phyloP scores from a whole-genome alignment of 2,329 filamentous ascomycete genomes.

The Microdochium paspali region DNA sequence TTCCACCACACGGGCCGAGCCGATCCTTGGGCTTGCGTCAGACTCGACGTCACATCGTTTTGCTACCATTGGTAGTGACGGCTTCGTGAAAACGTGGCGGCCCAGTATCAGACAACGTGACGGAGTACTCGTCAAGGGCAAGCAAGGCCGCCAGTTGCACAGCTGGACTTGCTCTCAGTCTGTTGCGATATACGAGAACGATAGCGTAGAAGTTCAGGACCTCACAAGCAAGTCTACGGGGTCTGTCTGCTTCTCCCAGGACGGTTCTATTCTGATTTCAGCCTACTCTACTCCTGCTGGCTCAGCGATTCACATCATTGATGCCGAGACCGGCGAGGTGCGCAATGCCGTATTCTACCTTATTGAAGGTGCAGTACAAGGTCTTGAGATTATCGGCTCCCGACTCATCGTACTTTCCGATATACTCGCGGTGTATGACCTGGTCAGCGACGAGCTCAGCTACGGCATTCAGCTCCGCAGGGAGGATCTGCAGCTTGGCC shows the following conservation, averaged over 20 bases:
- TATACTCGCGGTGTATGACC: constrained; percentile 70
- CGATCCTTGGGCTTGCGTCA: constrained; percentile 63
- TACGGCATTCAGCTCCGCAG: constrained; percentile 52
- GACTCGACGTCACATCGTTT: constrained; percentile 65
- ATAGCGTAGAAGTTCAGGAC: constrained; percentile 26
- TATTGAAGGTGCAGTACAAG: constrained; percentile 54
- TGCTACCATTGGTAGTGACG: constrained; percentile 77
- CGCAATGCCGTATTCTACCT: constrained; percentile 59
- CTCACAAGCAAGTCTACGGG: constrained; percentile 38
- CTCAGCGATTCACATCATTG: constrained; percentile 65
- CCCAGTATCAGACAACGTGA: constrained; percentile 60
- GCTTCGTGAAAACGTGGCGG: constrained; percentile 71
- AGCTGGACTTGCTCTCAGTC: constrained; percentile 65
- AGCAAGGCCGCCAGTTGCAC: constrained; percentile 47
- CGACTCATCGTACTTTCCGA: constrained; percentile 69
- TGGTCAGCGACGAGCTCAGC: constrained; percentile 66
- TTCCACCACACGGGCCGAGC: constrained; percentile 40
- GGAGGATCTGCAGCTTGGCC: constrained; percentile 19
- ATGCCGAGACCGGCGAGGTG: constrained; percentile 59
- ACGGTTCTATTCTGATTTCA: constrained; percentile 74
- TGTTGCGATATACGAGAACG: constrained; percentile 38
- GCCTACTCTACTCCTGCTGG: constrained; percentile 36
- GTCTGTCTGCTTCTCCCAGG: constrained; percentile 68
- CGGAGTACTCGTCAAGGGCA: constrained; percentile 54
- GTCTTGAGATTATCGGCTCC: constrained; percentile 62